phyloP scores from a whole-genome alignment of 306 rosid genomes.

The Acmispon strigosus region DNA sequence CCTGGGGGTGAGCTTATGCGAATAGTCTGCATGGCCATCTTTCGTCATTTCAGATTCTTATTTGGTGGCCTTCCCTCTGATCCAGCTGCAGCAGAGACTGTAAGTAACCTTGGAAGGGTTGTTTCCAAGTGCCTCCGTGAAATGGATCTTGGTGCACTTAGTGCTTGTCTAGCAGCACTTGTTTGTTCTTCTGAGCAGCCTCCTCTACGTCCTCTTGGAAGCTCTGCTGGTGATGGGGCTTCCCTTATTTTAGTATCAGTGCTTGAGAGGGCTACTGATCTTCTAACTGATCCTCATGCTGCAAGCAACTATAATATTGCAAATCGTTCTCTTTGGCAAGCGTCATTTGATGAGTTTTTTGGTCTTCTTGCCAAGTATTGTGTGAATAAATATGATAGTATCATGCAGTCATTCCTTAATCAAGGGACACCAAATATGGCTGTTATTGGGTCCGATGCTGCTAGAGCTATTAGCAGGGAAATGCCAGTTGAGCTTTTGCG shows the following conservation, averaged over 20 bases:
- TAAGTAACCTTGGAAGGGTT: conserved; percentile 58
- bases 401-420: conserved; percentile 54
- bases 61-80: conserved; percentile 79
- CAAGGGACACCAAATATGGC: conserved; percentile 52
- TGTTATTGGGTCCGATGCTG: conserved; percentile 52
- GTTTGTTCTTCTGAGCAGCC: conserved; percentile 88
- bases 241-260: conserved; percentile 71
- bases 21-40: conserved; percentile 90
- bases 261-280: conserved; percentile 90
- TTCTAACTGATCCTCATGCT: conserved; percentile 72
- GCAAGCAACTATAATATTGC: conserved; percentile 59
- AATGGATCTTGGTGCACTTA: conserved; percentile 91
- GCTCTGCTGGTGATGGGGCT: conserved; percentile 87
- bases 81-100: conserved; percentile 55
- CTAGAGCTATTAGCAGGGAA: conserved; percentile 68
- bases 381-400: conserved; percentile 64
- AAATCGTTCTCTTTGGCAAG: conserved; percentile 89
- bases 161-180: conserved; percentile 93
- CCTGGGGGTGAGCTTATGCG: conserved; percentile 82
- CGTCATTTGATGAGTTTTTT: conserved; percentile 82
- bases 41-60: conserved; percentile 78
- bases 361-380: conserved; percentile 76
- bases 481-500: conserved; percentile 96
- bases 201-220: conserved; percentile 91
- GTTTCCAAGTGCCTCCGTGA: conserved; percentile 53